Percentiles rank a stretch among this genome's conserved stretches.
These are phyloP conservation scores for Draba incana DNA, from an alignment of 345 rosid genomes.

Conservation along the genomic window DNA sequence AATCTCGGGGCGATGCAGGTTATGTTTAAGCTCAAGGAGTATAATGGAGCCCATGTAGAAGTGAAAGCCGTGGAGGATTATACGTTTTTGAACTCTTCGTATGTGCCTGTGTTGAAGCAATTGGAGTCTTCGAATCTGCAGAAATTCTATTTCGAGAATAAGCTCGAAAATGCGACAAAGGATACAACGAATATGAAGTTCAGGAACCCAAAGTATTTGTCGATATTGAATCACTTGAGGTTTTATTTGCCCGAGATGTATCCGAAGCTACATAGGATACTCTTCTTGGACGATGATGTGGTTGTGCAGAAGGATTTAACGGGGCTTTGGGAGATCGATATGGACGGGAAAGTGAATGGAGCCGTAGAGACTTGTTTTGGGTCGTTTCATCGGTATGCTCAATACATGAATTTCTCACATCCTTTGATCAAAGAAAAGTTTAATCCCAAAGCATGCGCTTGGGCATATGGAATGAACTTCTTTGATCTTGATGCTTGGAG, in stretches of 20 bases:
- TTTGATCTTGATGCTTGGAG: conserved; percentile 99
- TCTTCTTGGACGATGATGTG: conserved; percentile 93
- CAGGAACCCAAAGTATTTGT: conserved; percentile 93
- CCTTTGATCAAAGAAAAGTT: conserved; percentile 93
- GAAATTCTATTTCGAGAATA: conserved; percentile 93
- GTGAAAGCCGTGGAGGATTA: conserved; percentile 99
- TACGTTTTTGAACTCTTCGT: conserved; percentile 86
- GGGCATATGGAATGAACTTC: conserved; percentile 99
- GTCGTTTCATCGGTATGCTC: conserved; percentile 94
- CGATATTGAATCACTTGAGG: conserved; percentile 91
- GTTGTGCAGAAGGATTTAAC: conserved; percentile 98
- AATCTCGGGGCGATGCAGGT: conserved; percentile 99
- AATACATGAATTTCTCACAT: conserved; percentile 97
- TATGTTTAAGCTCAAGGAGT: conserved; percentile 89
- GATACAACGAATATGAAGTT: conserved; percentile 96
- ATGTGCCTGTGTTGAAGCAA: conserved; percentile 90
- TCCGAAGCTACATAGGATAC: conserved; percentile 79
- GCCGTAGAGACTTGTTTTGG: conserved; percentile 99
- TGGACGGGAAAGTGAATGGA: conserved; percentile 98
- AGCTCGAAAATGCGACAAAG: conserved; percentile 89
- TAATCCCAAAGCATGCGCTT: conserved; percentile 96
- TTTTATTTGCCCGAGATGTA: conserved; percentile 97
- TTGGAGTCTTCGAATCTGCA: conserved; percentile 87
- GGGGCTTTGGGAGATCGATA: conserved; percentile 91
- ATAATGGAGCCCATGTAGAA: conserved; percentile 89